Base-by-base conservation (phyloP, 2,329 filamentous ascomycete species). In the Pseudogymnoascus sp. region DNA sequence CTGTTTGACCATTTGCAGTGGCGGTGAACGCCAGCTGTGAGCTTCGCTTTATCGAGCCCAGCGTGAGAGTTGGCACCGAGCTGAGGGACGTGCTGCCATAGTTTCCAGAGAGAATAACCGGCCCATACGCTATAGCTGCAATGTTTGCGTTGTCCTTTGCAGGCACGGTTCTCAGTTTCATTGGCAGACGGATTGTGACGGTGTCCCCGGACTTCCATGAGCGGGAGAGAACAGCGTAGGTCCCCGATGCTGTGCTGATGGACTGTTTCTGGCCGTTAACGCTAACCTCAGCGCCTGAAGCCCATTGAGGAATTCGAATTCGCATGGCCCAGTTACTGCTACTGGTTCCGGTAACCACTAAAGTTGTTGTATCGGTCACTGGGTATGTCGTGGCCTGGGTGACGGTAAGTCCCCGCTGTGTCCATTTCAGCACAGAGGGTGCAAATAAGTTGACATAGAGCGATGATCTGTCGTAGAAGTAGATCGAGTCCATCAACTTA, bases 401-500 rank as follows among this genome's bases (percentile, higher is more conserved):
- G 16, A 83, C 63, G 0, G 70, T 76, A 4, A 80, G 70, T n/a
- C 66, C 67, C 6, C 73, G 72, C 7, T 78, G 71, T 0, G 72
- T 70, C 80, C 80, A 83, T 14, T 71, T 73, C 11, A 83, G 67
- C 3, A 72, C 74, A 0, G 80, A 82, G 0, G 80, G 76, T 0
- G 76, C 77, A 65, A 81, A 83, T 1, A 82, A 69, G 65, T 83
- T 83, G 37, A 83, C 75, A 62, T 78, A 82, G 0, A 83, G 72
- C 0, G 75, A 74, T 0, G 72, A 70, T 28, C 71, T 70, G 61
- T 79, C 76, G 53, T 78, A 73, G 53, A 77, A 80, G 72, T 83
- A 83, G 62, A 83, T 78, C 0, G 80, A 81, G 66, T 83, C 81
- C 72, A 77, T 78, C 9, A 82, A 69, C 68, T 82, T 82, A 0